phyloP scores from a whole-genome alignment of 1,284 basidiomycete genomes.

The Cerioporus squamosus region DNA sequence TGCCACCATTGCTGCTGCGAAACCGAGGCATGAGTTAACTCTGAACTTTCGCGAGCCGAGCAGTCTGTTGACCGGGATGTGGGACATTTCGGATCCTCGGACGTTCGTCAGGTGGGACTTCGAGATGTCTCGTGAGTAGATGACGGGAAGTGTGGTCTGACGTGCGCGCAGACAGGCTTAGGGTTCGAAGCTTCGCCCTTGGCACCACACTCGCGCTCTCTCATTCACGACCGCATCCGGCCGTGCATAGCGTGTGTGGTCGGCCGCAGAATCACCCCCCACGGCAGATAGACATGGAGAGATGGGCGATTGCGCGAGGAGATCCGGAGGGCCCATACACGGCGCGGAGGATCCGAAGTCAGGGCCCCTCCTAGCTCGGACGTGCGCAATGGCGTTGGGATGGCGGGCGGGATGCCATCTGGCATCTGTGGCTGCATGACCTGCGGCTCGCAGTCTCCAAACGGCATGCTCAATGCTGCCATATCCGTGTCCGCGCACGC shows the following conservation, averaged over 20 bases:
- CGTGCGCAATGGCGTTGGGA: neutral
- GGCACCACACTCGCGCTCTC: too few species aligned
- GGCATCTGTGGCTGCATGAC: too few species aligned
- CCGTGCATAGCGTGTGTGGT: too few species aligned
- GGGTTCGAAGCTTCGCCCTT: too few species aligned
- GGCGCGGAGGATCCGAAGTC: constrained; percentile 21
- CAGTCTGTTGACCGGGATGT: neutral
- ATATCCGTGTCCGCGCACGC: constrained; percentile 11
- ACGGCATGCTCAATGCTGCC: constrained; percentile 26
- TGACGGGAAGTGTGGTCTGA: neutral
- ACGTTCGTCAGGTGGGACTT: neutral
- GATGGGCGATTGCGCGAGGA: neutral
- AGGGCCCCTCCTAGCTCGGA: neutral
- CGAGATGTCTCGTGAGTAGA: neutral
- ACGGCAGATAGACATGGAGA: constrained; percentile 3
- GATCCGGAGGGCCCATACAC: constrained; percentile 7
- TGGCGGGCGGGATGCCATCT: neutral
- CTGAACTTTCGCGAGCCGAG: neutral
- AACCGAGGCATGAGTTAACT: neutral
- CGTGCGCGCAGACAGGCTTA: too few species aligned
- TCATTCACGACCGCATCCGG: too few species aligned
- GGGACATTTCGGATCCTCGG: neutral
- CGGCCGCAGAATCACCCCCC: too few species aligned
- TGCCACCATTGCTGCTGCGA: too few species aligned
- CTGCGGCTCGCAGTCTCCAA: constrained; percentile 20